These are phyloP conservation scores for Pythium phragmiticola DNA, from an alignment of 352 stramenopile genomes.

Conservation along the genomic window DNA sequence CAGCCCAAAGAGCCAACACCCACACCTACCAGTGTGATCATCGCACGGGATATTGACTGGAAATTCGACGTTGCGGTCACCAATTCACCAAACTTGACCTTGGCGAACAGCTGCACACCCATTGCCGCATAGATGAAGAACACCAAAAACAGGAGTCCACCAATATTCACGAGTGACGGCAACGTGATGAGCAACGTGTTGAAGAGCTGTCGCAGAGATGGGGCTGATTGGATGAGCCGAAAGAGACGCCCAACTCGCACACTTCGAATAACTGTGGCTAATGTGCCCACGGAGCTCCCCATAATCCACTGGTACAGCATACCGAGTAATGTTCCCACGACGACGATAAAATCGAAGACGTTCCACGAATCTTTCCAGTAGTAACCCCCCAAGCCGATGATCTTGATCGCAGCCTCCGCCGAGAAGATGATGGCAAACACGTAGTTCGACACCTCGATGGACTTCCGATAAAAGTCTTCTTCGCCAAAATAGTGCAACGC, in stretches of 20 bases:
- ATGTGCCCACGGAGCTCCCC: constrained; percentile 32
- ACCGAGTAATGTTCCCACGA: constrained; percentile 44
- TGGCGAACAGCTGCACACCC: constrained; percentile 90
- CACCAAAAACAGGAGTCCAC: constrained; percentile 81
- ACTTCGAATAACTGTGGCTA: constrained; percentile 68
- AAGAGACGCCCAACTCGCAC: constrained; percentile 78
- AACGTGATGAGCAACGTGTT: constrained; percentile 88
- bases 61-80: constrained; percentile 87
- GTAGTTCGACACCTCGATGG: constrained; percentile 76
- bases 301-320: constrained; percentile 45
- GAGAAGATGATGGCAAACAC: constrained; percentile 84
- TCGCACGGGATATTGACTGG: constrained; percentile 71
- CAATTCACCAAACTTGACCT: constrained; percentile 63
- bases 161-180: constrained; percentile 87
- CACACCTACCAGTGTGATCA: constrained; percentile 51
- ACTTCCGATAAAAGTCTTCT: constrained; percentile 48
- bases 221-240: constrained; percentile 66
- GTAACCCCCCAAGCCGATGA: constrained; percentile 65
- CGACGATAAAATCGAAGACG: constrained; percentile 77
- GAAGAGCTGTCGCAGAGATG: constrained; percentile 81
- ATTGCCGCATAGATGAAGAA: constrained; percentile 93
- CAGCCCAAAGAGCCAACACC: neutral
- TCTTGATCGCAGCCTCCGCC: constrained; percentile 81
- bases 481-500: constrained; percentile 85
- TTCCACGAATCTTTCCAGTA: constrained; percentile 88